A percentile compares a stretch with the other conserved stretches of the same genome.
Conservation (phyloP, 306 rosid genomes). For the Dryas drummondii region DNA sequence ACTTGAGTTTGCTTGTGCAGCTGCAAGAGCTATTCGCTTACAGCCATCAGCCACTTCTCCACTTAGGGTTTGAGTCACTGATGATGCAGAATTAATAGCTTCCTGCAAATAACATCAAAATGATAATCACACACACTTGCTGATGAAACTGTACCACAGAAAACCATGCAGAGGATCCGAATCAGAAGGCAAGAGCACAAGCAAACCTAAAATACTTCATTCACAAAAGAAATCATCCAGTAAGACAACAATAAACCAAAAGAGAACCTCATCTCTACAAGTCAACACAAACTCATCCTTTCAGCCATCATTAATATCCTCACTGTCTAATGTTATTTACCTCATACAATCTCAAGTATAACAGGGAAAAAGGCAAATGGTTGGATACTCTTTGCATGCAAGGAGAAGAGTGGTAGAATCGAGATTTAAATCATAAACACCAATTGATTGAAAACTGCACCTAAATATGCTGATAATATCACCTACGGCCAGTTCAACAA, state of each 20-base stretch:
- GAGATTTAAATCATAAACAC: neutral
- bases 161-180: neutral
- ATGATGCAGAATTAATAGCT: conserved; percentile 74
- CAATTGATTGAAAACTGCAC: neutral
- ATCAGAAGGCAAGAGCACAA: neutral
- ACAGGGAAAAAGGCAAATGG: neutral
- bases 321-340: neutral
- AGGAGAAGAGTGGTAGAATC: neutral
- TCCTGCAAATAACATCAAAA: conserved; percentile 50
- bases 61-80: conserved; percentile 74
- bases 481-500: neutral
- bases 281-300: neutral
- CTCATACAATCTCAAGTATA: neutral
- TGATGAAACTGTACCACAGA: neutral
- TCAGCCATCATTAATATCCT: neutral
- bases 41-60: conserved; percentile 90
- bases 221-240: neutral
- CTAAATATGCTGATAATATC: neutral
- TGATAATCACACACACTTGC: neutral
- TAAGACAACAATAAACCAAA: neutral
- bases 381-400: neutral
- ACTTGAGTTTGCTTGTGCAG: conserved; percentile 63
- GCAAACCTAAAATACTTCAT: neutral
- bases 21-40: conserved; percentile 76
- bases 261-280: neutral